Evolutionary conservation across 768 basidiomycete species (phyloP).

Genomic region (Suillus discolor): DNA sequence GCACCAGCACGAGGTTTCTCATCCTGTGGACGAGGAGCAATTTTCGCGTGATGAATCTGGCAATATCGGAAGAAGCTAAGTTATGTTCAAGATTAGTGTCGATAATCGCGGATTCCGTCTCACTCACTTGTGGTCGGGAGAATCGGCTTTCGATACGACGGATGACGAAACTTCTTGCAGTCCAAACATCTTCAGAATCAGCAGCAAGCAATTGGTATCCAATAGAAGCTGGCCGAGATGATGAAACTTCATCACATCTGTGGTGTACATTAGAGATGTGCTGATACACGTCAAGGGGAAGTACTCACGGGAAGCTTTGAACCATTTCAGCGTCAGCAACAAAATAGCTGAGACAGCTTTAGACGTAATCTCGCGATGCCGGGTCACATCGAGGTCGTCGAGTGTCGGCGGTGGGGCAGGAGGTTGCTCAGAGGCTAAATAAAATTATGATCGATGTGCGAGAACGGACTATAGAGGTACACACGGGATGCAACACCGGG

Average conservation of each 20-base stretch:
- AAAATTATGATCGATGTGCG: constrained; percentile 8
- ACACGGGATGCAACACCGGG: constrained; percentile 69
- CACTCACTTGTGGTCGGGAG: constrained; percentile 78
- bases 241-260: constrained; percentile 98
- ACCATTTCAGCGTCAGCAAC: constrained; percentile 92
- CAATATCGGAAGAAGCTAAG: constrained; percentile 96
- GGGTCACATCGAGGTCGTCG: constrained; percentile 90
- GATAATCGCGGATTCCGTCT: constrained; percentile 6
- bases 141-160: constrained; percentile 88
- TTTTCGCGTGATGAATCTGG: constrained; percentile 71
- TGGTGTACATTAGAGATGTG: constrained; percentile 4
- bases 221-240: constrained; percentile 94
- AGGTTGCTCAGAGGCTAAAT: constrained; percentile 61
- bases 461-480: constrained; percentile 18
- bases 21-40: constrained; percentile 63
- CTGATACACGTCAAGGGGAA: not conserved
- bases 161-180: constrained; percentile 85
- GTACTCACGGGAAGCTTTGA: constrained; percentile 93
- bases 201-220: constrained; percentile 90
- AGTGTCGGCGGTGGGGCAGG: constrained; percentile 70
- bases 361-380: constrained; percentile 96
- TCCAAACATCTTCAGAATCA: constrained; percentile 99
- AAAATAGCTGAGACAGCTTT: constrained; percentile 97
- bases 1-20: constrained; percentile 61
- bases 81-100: constrained; percentile 13